Evolutionary conservation across 2,329 filamentous ascomycete genomes (phyloP), one percentile per base, ranked within the genome.

Genomic region (Chalaropsis ovoidea): DNA sequence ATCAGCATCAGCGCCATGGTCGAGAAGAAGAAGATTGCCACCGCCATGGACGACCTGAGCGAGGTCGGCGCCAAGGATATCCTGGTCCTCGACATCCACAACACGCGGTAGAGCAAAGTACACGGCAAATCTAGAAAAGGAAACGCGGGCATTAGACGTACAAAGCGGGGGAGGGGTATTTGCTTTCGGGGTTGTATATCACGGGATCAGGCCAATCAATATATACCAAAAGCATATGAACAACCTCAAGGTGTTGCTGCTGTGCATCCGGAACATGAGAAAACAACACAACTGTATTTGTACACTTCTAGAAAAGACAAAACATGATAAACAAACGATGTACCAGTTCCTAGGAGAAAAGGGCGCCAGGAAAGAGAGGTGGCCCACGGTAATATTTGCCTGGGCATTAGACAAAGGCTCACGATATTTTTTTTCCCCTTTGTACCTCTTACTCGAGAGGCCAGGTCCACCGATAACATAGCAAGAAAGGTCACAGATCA

Each of bases 1-100:
- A 90, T 96, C 43, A 92, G 93, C n/a, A 88, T 97, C 69, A 90
- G 86, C 73, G 86, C 86, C 62, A 97, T 97, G 93, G 92, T 96
- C 6, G 86, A 90, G 79, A 89, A 90, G 79, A 93, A 90, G 78
- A 82, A 83, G 72, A 87, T 95, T 72, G 91, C 91, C 1, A 79
- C 84, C 6, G 89, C 88, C 45, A 96, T 96, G 92, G 92, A 96
- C 74, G 82, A 89, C 70, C 75, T 96, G 73, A 85, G 81, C 41
- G 83, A 81, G 71, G 81, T 88, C 35, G 91, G 91, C 1, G 92
- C 91, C 1, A 84, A 85, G 64, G 92, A 96, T 75, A 91, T 96
- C 69, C 75, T 96, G 71, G 89, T 95, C 24, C 80, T 92, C 64
- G 86, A 89, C 73, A 90, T 96, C 72, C 87, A 89, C 74, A 96